phyloP scores from a whole-genome alignment of 257 asterid species.

The Penstemon barbatus region DNA sequence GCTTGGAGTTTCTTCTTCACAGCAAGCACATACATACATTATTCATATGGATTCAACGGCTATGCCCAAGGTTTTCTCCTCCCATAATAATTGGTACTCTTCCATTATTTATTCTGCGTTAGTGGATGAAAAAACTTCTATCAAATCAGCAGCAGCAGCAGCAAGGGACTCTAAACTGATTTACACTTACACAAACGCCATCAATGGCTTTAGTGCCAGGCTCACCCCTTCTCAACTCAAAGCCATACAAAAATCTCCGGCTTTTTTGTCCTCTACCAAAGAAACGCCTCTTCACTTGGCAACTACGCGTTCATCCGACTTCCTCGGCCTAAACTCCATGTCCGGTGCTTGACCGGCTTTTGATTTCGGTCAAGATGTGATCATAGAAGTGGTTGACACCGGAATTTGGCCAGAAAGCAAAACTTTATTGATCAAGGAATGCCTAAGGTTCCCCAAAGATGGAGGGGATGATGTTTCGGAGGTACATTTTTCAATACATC shows the following conservation, averaged over 20 bases:
- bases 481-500: no score
- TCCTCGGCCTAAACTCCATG: conserved; percentile 43
- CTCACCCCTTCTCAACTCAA: conserved; percentile 40
- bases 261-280: conserved; percentile 37
- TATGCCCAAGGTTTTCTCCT: conserved; percentile 46
- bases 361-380: conserved; percentile 43
- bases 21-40: conserved; percentile 25
- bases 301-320: conserved; percentile 44
- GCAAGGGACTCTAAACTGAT: conserved; percentile 27
- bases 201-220: conserved; percentile 49
- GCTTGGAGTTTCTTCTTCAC: no score
- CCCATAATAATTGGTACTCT: conserved; percentile 42
- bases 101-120: conserved; percentile 33
- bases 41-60: conserved; percentile 46
- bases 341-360: conserved; percentile 47
- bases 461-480: no score
- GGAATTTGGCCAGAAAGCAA: conserved; percentile 59
- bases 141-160: background rate
- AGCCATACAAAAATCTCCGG: conserved; percentile 32
- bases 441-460: conserved; percentile 36
- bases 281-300: conserved; percentile 34
- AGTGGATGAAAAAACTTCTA: background rate
- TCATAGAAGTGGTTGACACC: conserved; percentile 45
- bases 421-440: conserved; percentile 47
- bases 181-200: conserved; percentile 41